Evolutionary conservation across 768 basidiomycete genomes (phyloP), one percentile per base, ranked within the genome.

Genomic region (Lactarius evosmus): DNA sequence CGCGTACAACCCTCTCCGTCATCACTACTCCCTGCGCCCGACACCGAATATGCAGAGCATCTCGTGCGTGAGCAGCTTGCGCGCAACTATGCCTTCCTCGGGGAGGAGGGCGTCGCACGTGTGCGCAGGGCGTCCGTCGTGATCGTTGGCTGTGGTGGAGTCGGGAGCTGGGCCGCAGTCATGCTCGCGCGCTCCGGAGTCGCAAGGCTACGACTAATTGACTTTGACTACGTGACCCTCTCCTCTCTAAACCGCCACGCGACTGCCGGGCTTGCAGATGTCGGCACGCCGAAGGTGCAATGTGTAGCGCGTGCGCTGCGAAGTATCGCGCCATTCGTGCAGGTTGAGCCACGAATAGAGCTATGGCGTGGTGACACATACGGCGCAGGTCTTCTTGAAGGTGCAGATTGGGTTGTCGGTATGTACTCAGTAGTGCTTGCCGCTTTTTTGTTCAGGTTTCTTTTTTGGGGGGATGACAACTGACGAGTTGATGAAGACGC

Each of bases 161-260:
- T 99, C 0, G 97, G 97, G 0, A 95, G 92, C 71, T 96, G 94
- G 92, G 91, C 87, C 40, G 94, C 95, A 17, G 84, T 96, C 34
- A 96, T 96, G 96, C 84, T 94, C 30, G 88, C 86, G 51, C 78
- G 95, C 73, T 95, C 93, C 91, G 91, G 91, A 30, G 80, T 93
- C 25, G 83, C 86, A 29, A 85, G 82, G 61, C 85, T 93, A 67
- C 83, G 92, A 25, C 80, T 93, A n/a, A 78, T 94, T 11, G 93
- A 98, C 78, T 98, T 98, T 73, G 97, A 98, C 83, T 87, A 95
- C 67, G 95, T 98, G 67, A 95, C 95, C 0, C 78, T 99, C 16
- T 95, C 93, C 2, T 97, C 94, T 0, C 83, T 99, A 41, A 98
- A 99, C 74, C 83, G 96, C 53, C 96, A 98, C 70, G 95, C 96